Percentiles rank a stretch among this genome's conserved stretches.
phyloP scores from a whole-genome alignment of 2,329 filamentous ascomycete genomes.

The Diaporthe velutina region DNA sequence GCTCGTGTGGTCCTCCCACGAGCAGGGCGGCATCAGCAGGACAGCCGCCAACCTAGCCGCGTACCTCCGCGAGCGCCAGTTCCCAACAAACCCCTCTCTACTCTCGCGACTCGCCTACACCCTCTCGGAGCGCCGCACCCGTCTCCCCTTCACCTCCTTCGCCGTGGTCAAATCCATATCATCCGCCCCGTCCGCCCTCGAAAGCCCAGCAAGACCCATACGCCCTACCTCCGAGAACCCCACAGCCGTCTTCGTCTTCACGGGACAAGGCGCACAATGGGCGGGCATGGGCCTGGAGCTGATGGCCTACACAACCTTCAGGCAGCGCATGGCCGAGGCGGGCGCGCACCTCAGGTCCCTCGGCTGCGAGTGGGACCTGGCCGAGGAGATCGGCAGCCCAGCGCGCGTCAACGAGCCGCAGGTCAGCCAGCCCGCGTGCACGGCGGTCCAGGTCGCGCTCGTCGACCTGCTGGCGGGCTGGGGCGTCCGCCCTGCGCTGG shows the following conservation, averaged over 20 bases:
- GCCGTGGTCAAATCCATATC: neutral
- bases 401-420: conserved; percentile 45
- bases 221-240: neutral
- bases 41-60: neutral
- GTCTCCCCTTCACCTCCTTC: conserved; percentile 26
- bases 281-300: conserved; percentile 46
- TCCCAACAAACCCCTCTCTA: neutral
- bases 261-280: conserved; percentile 53
- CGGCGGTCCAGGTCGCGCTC: conserved; percentile 52
- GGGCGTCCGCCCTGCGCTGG: conserved; percentile 40
- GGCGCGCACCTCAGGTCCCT: conserved; percentile 41
- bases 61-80: neutral
- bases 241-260: conserved; percentile 47
- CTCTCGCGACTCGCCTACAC: conserved; percentile 29
- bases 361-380: conserved; percentile 46
- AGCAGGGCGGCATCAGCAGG: conserved; percentile 20
- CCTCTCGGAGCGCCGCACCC: conserved; percentile 23
- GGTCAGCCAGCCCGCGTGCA: conserved; percentile 48
- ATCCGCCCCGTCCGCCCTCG: neutral
- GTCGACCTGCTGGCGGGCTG: conserved; percentile 46
- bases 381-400: conserved; percentile 47
- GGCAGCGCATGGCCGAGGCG: conserved; percentile 41
- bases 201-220: neutral
- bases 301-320: conserved; percentile 41
- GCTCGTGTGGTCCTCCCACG: conserved; percentile 22